Conservation (phyloP, 352 stramenopile species). For the Pythium plurisporium region DNA sequence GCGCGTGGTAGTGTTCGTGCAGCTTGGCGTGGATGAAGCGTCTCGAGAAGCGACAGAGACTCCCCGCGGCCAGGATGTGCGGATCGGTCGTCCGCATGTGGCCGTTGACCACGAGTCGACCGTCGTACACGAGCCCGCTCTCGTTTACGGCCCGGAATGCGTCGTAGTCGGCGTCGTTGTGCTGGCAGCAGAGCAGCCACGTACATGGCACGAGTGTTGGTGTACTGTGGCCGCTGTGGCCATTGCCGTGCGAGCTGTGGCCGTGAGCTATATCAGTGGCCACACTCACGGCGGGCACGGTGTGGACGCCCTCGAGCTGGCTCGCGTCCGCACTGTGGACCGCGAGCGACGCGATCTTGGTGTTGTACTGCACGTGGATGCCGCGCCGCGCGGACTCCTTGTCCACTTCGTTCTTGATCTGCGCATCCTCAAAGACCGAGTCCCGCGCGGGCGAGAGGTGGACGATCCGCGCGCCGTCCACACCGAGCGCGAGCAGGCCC, state of each 20-base stretch:
- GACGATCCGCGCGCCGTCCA: conserved; percentile 44
- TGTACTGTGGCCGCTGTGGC: background rate
- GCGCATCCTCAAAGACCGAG: conserved; percentile 52
- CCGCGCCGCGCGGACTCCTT: conserved; percentile 37
- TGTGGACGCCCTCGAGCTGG: conserved; percentile 41
- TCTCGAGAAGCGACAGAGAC: conserved; percentile 74
- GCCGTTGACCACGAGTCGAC: conserved; percentile 85
- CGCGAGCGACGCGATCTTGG: conserved; percentile 44
- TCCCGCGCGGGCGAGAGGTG: conserved; percentile 48
- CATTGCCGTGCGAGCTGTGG: background rate
- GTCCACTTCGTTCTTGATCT: conserved; percentile 55
- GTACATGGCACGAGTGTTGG: conserved; percentile 32
- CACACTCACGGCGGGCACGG: conserved; percentile 9
- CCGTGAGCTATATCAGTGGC: background rate
- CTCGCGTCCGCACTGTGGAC: conserved; percentile 17
- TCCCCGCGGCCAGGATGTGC: conserved; percentile 63
- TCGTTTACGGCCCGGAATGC: conserved; percentile 90
- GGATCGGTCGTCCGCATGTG: conserved; percentile 83
- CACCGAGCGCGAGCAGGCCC: conserved; percentile 33
- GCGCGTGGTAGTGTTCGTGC: conserved; percentile 71
- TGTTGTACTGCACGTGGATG: conserved; percentile 39
- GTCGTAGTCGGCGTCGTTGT: conserved; percentile 83
- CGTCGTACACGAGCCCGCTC: conserved; percentile 90
- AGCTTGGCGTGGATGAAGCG: conserved; percentile 73
- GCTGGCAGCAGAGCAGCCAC: conserved; percentile 80